Percentiles rank a stretch among this genome's conserved stretches.
These are phyloP conservation scores for Hymenoscyphus fraxineus DNA, from an alignment of 2,329 filamentous ascomycete species.

Conservation along the genomic window DNA sequence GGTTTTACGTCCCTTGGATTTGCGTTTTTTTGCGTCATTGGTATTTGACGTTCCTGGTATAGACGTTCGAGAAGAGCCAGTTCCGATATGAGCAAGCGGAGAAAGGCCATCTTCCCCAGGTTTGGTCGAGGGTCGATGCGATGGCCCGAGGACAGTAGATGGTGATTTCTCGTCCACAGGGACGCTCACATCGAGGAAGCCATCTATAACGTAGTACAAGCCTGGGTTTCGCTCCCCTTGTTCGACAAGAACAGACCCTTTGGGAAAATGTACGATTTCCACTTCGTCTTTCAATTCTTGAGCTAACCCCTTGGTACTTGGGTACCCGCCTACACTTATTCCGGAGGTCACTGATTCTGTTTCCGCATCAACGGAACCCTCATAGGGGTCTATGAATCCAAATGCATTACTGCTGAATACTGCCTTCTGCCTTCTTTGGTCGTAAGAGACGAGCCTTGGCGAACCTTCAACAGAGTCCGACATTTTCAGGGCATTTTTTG, in stretches of 20 bases:
- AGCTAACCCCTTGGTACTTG: constrained; percentile 62
- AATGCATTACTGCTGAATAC: constrained; percentile 81
- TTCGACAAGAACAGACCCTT: constrained; percentile 90
- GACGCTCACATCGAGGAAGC: constrained; percentile 92
- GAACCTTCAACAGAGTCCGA: constrained; percentile 78
- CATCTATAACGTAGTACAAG: constrained; percentile 95
- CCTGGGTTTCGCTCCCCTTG: constrained; percentile 96
- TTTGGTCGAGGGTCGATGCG: constrained; percentile 25
- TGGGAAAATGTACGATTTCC: constrained; percentile 95
- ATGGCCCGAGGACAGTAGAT: constrained; percentile 30
- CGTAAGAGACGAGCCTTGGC: constrained; percentile 77
- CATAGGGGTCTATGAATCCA: constrained; percentile 83
- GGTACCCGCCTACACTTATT: constrained; percentile 52
- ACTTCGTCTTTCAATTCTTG: constrained; percentile 87
- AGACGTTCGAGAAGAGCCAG: constrained; percentile 38
- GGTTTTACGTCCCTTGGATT: constrained; percentile 58
- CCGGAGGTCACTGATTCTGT: constrained; percentile 79
- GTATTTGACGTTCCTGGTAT: constrained; percentile 26
- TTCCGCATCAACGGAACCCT: constrained; percentile 74
- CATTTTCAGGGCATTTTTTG: constrained; percentile 61
- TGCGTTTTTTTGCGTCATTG: constrained; percentile 38
- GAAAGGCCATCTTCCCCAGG: constrained; percentile 39
- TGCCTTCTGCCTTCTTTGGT: constrained; percentile 74
- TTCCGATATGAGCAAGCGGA: constrained; percentile 43
- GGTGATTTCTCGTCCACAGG: constrained; percentile 49